Percentiles rank a stretch among this genome's conserved stretches.
phyloP scores from a whole-genome alignment of 1,284 basidiomycete genomes.

The Marasmius oreades region DNA sequence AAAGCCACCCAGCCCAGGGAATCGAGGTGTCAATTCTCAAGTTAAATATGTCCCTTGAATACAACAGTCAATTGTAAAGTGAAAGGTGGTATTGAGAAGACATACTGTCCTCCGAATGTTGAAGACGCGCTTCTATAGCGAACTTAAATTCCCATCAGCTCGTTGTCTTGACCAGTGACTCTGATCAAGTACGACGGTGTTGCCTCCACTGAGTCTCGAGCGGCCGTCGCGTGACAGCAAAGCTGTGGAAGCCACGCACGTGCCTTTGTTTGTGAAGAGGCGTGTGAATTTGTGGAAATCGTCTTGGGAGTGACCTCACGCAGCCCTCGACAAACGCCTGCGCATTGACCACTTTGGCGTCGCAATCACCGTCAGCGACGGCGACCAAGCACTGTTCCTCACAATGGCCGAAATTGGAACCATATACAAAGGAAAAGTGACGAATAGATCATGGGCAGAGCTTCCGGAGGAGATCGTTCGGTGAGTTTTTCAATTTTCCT shows the following conservation, averaged over 20 bases:
- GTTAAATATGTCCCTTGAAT: too few species aligned
- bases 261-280: conserved; percentile 1
- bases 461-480: conserved; percentile 68
- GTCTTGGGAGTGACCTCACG: conserved; percentile 1
- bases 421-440: conserved; percentile 62
- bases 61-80: too few species aligned
- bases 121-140: too few species aligned
- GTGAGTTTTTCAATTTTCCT: conserved; percentile 36
- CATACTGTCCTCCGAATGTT: too few species aligned
- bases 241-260: not conserved
- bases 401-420: conserved; percentile 9
- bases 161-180: too few species aligned
- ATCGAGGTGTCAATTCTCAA: too few species aligned
- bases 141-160: too few species aligned
- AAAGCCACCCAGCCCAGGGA: too few species aligned
- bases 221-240: not conserved
- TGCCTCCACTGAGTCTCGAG: too few species aligned
- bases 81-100: too few species aligned
- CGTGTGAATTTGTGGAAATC: not conserved
- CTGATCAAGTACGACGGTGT: too few species aligned
- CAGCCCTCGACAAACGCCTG: conserved; percentile 5
- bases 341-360: conserved; percentile 17
- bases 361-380: conserved; percentile 1
- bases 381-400: not conserved
- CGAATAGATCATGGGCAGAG: conserved; percentile 65